Evolutionary conservation across 2,329 filamentous ascomycete genomes (phyloP).

Genomic region (Juglanconis oblonga): DNA sequence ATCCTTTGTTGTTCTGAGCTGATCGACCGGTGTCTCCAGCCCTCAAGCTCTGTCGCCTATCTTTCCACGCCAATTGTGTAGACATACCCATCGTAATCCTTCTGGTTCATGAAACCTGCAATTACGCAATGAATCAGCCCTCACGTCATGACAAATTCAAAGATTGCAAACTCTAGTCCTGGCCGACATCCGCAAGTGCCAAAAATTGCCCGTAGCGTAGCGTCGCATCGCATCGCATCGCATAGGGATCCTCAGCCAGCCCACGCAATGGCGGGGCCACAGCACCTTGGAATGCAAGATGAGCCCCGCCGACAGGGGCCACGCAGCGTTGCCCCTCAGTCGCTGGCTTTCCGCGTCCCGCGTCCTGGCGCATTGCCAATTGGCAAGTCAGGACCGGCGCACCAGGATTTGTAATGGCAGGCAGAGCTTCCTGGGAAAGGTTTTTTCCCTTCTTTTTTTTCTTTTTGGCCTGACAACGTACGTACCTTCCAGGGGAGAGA

Average conservation of each 20-base stretch:
- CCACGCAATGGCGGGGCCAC: slow-evolving; percentile 10
- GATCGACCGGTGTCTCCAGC: background rate
- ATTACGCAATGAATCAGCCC: slow-evolving; percentile 13
- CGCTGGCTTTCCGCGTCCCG: background rate
- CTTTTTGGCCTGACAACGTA: slow-evolving; percentile 34
- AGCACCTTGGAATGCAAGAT: slow-evolving; percentile 2
- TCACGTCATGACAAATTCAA: slow-evolving; percentile 2
- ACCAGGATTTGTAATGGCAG: background rate
- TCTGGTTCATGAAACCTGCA: slow-evolving; percentile 91
- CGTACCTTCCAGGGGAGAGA: slow-evolving; percentile 93
- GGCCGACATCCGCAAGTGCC: slow-evolving; percentile 2
- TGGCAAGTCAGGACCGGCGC: background rate
- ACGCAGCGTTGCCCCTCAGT: background rate
- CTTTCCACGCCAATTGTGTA: background rate
- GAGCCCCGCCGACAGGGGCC: slow-evolving; percentile 9
- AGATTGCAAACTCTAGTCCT: background rate
- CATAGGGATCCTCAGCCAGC: background rate
- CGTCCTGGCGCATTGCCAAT: background rate
- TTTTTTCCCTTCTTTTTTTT: background rate
- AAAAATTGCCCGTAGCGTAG: slow-evolving; percentile 5
- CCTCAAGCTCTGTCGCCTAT: background rate
- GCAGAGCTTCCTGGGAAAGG: too few species aligned
- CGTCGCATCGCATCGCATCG: background rate
- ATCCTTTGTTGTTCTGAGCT: background rate
- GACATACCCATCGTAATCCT: slow-evolving; percentile 88